phyloP scores from a whole-genome alignment of 108 stramenopile genomes.

The Hondaea fermentalgiana region DNA sequence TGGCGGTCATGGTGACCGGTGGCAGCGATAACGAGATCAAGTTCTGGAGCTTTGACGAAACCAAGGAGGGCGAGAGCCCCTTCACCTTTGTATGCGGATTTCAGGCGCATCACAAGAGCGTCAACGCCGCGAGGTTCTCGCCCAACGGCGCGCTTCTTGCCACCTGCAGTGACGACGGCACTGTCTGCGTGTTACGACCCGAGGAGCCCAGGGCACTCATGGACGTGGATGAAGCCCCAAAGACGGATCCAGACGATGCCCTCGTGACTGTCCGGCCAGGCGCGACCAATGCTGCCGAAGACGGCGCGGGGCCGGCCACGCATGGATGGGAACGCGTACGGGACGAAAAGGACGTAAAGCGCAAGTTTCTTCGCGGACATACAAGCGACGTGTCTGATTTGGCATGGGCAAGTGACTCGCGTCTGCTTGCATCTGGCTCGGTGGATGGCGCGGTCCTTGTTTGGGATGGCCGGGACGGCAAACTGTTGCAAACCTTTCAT shows the following conservation, averaged over 20 bases:
- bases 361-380: background rate
- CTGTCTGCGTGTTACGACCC: background rate
- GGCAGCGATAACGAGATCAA: constrained; percentile 12
- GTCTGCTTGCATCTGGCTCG: background rate
- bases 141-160: background rate
- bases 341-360: background rate
- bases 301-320: background rate
- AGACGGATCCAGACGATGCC: background rate
- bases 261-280: too few relatives aligned
- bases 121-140: constrained; percentile 17
- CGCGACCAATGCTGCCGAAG: background rate
- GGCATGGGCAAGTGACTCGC: background rate
- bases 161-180: constrained; percentile 14
- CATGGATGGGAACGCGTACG: background rate
- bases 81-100: background rate
- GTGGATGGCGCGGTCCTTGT: background rate
- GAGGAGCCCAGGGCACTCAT: background rate
- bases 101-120: background rate
- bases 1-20: background rate
- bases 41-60: background rate
- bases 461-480: background rate
- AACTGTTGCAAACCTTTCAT: background rate
- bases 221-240: background rate
- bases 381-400: background rate
- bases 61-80: background rate